Base-by-base conservation (phyloP, 768 basidiomycete genomes). In the Boletales sp. region DNA sequence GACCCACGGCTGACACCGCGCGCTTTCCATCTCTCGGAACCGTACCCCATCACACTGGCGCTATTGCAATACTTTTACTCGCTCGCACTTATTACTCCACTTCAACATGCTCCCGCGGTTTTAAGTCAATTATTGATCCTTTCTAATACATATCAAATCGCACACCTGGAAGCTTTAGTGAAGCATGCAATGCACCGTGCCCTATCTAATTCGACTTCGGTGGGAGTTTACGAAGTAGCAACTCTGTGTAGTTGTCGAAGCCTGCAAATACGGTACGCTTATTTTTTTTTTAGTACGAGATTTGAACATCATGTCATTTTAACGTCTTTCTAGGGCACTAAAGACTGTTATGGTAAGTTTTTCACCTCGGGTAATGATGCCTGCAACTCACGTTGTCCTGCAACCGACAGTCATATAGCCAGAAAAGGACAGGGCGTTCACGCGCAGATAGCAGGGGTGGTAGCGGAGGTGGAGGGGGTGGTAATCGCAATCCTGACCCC, bases 31-130 rank as follows among this genome's bases (percentile, higher is more conserved):
- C 75, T 98, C 19, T 91, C 93, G 3, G 94, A 97, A 61, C 84
- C 93, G 2, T 95, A 90, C 62, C 85, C 93, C 0, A 84, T 97
- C 58, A 86, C 88, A 2, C 72, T 94, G 47, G 95, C 94, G 8
- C 72, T 97, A 45, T 68, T 97, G 56, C 94, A 99, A 68, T 99
- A 97, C 71, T 83, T 99, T 54, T 97, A 98, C 71, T 83, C 93
- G 1, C 77, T 86, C 46, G 80, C 88, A 2, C 77, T 99, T 32
- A 74, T 90, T 48, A 98, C 95, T 0, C 90, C 91, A 7, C 76
- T 97, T 38, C 95, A 99, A 66, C 90, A 92, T 59, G 84, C 89
- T 8, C 89, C 92, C 5, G 86, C 92, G 3, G 88, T 97, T 24
- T 76, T 98, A 40, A 87, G 88, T 60, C 90, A 92, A 56, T 75